Evolutionary conservation across 371 early-diverging fungal genomes (phyloP), one percentile per base, ranked within the genome.

Genomic region (Mortierella sp.): DNA sequence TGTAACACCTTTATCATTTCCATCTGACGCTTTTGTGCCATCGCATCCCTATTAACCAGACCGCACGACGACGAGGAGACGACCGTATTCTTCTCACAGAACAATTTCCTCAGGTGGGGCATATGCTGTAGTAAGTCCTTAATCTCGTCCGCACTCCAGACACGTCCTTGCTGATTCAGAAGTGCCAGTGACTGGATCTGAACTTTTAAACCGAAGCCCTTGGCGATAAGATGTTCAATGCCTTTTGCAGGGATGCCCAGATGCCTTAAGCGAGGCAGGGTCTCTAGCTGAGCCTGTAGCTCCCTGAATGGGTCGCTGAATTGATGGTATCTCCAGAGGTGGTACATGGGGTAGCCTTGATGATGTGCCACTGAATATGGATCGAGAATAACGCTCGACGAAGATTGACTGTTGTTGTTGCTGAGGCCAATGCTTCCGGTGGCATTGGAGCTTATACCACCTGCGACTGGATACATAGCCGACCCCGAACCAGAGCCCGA

Each of bases 281-380:
- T 59, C 43, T 67, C 68, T 3, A 73, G 53, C 6, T 61, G 75
- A 6, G 67, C 64, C 9, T 55, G 57, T 11, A 73, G 56, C 19
- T 58, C 64, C 12, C 50, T 47, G 37, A 73, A 59, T 3, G 75
- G 75, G 21, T 67, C 58, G 28, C 72, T 61, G 53, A 58, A 47
- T 12, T 46, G 62, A n/a, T 55, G 39, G 50, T 66, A 72, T 21
- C 67, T 34, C 54, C 55, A 37, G n/a, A 72, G 55, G 41, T 66
- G 72, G 55, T 72, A 72, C 72, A 72, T 72, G 1, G 72, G 72
- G 42, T 72, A 72, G 1, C 72, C 72, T 19, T 66, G 62, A 19
- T 72, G 54, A 21, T 72, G 72, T 0, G 67, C 67, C 9, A 72
- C 49, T 0, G 66, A 48, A 17, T 72, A 72, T 0, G 72, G 53